Conservation (phyloP, 2,329 filamentous ascomycete genomes). For the Beauveria sp. region DNA sequence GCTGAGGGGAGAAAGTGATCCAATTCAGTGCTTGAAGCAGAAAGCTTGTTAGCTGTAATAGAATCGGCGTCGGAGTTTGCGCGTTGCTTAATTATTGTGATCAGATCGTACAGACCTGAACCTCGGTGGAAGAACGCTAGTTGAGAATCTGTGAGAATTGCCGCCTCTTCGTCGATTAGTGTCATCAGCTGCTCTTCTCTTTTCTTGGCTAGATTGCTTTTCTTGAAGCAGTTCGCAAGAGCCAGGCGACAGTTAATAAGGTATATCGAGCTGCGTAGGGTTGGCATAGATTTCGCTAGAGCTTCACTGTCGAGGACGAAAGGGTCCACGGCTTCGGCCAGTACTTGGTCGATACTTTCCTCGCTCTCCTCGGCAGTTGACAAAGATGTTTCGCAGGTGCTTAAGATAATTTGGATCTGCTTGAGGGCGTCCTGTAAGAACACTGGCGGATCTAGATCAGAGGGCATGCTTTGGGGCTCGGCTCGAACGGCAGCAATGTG, state of each 20-base stretch:
- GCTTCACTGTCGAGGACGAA: conserved; percentile 71
- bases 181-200: conserved; percentile 49
- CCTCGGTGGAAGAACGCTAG: conserved; percentile 62
- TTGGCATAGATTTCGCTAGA: conserved; percentile 52
- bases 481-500: conserved; percentile 67
- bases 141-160: conserved; percentile 58
- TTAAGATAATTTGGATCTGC: conserved; percentile 70
- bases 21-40: conserved; percentile 62
- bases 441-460: conserved; percentile 68
- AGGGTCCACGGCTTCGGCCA: conserved; percentile 76
- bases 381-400: conserved; percentile 78
- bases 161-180: conserved; percentile 45
- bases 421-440: conserved; percentile 77
- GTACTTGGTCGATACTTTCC: conserved; percentile 64
- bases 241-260: conserved; percentile 62
- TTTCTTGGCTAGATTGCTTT: conserved; percentile 56
- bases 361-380: conserved; percentile 51
- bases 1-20: conserved; percentile 91
- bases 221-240: conserved; percentile 46
- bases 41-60: conserved; percentile 49
- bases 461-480: conserved; percentile 60
- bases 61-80: neutral
- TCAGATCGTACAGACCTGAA: conserved; percentile 64
- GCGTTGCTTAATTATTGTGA: conserved; percentile 34
- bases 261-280: conserved; percentile 60